Base-by-base conservation (phyloP, 2,329 filamentous ascomycete genomes). In the Chalaropsis ovoidea region DNA sequence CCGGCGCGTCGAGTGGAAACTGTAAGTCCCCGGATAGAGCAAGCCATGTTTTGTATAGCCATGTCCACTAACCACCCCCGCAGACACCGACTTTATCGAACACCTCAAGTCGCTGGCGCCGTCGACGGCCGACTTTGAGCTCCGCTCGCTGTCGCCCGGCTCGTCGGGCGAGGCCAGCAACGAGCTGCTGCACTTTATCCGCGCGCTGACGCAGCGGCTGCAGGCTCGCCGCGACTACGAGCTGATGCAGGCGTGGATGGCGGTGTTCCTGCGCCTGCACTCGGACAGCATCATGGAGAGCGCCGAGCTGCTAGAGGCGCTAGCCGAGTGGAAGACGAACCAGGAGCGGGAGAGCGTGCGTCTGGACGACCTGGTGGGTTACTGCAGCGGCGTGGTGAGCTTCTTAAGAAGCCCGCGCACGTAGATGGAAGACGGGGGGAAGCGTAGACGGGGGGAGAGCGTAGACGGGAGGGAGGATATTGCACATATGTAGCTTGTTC, bases 161-260 rank as follows among this genome's bases (percentile, higher is more conserved):
- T 71, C 74, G 19, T 47, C 61, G 17, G 72, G 72, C 11, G 68
- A 81, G 76, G 72, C 80, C 68, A 76, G 83, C 68, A 84, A 87
- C 67, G 94, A 97, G 75, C 77, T 95, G 19, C 78, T 86, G 0
- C 80, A 85, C 64, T 99, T 99, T 72, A 86, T 97, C 63, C 75
- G 78, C n/a, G 91, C 91, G 1, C 76, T 99, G 65, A 95, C 89
- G 0, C 80, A 78, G 64, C 81, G 88, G 13, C 77, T 97, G 63
- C 76, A 78, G 54, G 79, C 83, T 62, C 85, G 86, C 69, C 83
- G 83, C 61, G 94, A 97, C 74, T 99, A 95, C 75, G 94, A 99
- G 76, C 81, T 99, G 47, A 88, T 90, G 17, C 92, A 97, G 75
- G 90, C 91, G 0, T 99, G 94, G 93, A 97, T 99, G 91, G 86